Conservation (phyloP, 352 stramenopile genomes). For the Plasmopara halstedii region DNA sequence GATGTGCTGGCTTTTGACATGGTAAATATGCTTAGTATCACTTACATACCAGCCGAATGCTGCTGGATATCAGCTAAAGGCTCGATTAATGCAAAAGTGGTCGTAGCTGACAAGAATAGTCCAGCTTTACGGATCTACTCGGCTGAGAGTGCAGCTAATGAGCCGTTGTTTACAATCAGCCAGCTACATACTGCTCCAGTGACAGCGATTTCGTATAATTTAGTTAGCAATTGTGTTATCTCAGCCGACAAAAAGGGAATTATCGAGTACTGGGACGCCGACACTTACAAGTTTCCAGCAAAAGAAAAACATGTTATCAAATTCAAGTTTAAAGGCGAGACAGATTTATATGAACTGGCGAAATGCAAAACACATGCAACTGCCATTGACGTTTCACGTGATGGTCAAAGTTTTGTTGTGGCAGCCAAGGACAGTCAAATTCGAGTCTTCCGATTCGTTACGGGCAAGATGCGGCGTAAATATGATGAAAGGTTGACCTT, state of each 20-base stretch:
- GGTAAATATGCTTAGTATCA: constrained; percentile 91
- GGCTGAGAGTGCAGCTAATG: constrained; percentile 43
- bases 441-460: constrained; percentile 84
- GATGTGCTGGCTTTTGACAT: constrained; percentile 98
- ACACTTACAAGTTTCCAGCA: constrained; percentile 50
- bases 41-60: constrained; percentile 58
- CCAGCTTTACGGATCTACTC: constrained; percentile 83
- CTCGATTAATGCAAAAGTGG: constrained; percentile 57
- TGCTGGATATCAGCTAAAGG: constrained; percentile 67
- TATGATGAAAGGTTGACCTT: constrained; percentile 86
- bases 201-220: constrained; percentile 84
- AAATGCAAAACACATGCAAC: constrained; percentile 87
- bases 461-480: constrained; percentile 82
- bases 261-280: constrained; percentile 91
- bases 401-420: constrained; percentile 82
- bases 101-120: constrained; percentile 58
- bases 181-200: constrained; percentile 89
- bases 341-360: constrained; percentile 93
- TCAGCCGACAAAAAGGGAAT: constrained; percentile 89
- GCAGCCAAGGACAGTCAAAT: constrained; percentile 83
- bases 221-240: constrained; percentile 81
- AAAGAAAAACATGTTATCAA: constrained; percentile 18
- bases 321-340: constrained; percentile 95
- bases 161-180: constrained; percentile 61
- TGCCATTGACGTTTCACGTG: constrained; percentile 57